A percentile compares a stretch with the other conserved stretches of the same genome.
Evolutionary conservation across 1,284 basidiomycete species (phyloP).

Genomic region (Ceratobasidium sp.): DNA sequence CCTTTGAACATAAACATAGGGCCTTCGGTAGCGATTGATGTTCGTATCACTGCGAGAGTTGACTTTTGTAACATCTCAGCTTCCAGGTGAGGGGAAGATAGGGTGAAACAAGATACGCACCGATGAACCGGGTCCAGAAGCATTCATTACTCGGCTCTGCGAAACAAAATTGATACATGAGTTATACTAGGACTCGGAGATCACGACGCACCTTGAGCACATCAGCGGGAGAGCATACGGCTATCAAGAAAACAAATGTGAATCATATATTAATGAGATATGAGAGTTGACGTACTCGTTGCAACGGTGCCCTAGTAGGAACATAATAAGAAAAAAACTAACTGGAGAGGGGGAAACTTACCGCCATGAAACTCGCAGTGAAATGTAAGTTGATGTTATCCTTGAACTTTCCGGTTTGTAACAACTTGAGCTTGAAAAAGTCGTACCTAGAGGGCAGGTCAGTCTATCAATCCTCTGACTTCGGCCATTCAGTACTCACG

Average conservation of each 20-base stretch:
- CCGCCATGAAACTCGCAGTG: conserved; percentile 86
- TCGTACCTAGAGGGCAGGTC: conserved; percentile 74
- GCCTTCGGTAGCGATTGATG: conserved; percentile 83
- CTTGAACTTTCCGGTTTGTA: conserved; percentile 76
- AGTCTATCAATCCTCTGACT: neutral
- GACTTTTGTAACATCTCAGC: conserved; percentile 62
- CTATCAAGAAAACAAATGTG: conserved; percentile 40
- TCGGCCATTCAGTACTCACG: conserved; percentile 64
- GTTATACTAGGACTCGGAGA: neutral
- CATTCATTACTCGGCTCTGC: conserved; percentile 88
- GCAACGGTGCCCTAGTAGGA: conserved; percentile 82
- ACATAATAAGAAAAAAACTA: conserved; percentile 37
- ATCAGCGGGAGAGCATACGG: conserved; percentile 93
- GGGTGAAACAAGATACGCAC: conserved; percentile 62
- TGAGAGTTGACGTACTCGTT: conserved; percentile 64
- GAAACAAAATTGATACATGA: neutral
- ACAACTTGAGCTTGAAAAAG: conserved; percentile 85
- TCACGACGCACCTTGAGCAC: conserved; percentile 77
- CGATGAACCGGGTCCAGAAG: conserved; percentile 80
- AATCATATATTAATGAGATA: neutral
- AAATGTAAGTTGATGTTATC: conserved; percentile 89
- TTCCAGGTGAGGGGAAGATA: neutral
- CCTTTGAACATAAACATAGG: conserved; percentile 94
- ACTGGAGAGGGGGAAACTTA: conserved; percentile 66
- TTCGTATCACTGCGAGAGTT: conserved; percentile 76